phyloP scores from a whole-genome alignment of 2,329 filamentous ascomycete genomes.

The Colletotrichum sp. region DNA sequence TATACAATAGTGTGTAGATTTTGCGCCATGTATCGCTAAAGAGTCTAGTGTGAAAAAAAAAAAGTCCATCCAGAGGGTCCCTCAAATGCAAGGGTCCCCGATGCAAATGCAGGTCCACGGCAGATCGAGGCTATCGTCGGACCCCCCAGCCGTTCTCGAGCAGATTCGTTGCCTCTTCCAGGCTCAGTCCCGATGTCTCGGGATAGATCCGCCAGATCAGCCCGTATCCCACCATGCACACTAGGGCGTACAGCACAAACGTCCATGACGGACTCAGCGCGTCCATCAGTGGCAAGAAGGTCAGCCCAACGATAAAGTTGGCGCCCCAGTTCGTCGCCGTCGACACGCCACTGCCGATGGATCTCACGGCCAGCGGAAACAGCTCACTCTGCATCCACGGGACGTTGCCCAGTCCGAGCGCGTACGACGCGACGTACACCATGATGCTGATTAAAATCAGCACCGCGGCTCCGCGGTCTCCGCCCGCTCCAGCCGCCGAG shows the following conservation, averaged over 20 bases:
- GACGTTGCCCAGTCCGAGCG: conserved; percentile 86
- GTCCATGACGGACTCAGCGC: conserved; percentile 74
- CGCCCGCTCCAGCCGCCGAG: conserved; percentile 19
- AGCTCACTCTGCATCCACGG: conserved; percentile 97
- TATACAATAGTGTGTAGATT: background rate
- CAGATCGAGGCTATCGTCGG: conserved; percentile 24
- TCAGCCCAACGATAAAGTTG: conserved; percentile 86
- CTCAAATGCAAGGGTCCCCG: background rate
- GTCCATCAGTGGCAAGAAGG: conserved; percentile 89
- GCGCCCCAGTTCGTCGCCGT: conserved; percentile 87
- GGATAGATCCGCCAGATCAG: conserved; percentile 80
- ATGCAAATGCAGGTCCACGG: background rate
- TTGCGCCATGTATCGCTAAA: background rate
- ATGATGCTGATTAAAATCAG: conserved; percentile 78
- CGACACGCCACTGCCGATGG: conserved; percentile 72
- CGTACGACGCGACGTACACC: conserved; percentile 85
- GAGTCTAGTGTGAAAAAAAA: background rate
- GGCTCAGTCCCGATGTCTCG: conserved; percentile 79
- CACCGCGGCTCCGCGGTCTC: conserved; percentile 42
- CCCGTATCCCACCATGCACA: conserved; percentile 74
- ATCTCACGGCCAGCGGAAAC: conserved; percentile 78
- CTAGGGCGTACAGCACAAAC: conserved; percentile 77
- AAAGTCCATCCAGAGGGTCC: background rate
- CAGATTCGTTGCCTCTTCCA: conserved; percentile 80
- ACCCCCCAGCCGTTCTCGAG: conserved; percentile 79